Evolutionary conservation across 176 grass and related monocot genomes (phyloP), one percentile per base, ranked within the genome.

Genomic region (Eremochloa ophiuroides): DNA sequence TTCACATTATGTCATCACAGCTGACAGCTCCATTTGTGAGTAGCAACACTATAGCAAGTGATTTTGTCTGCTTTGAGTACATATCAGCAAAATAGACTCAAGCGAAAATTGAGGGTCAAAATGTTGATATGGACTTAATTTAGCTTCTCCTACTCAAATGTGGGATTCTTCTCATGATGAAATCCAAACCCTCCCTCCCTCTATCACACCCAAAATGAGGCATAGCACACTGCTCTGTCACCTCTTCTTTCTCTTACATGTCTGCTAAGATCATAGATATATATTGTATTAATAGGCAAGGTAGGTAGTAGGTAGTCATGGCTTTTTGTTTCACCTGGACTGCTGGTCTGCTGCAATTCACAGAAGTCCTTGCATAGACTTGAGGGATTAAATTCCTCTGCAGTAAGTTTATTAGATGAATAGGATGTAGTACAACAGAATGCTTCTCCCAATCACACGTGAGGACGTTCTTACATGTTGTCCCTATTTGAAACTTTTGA

Each of bases 61-160:
- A 72, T 73, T 42, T 26, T 14, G 42, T 46, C 23, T 8, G 4
- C 35, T 61, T 78, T 77, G 20, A 47, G 18, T 31, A 34, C 71
- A 71, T 6, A 17, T 12, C 26, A 28, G 25, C 3, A 29, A 15
- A 47, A 72, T 8, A 72, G 14, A 20, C 14, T 47, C 10, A 13
- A 30, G 27, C 14, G 18, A 71, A 71, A 46, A 29, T 10, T 70
- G 6, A 14, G 8, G 3, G 0, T 30, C 44, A 33, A 27, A 10
- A 18, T 31, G 17, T 50, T 29, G 69, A 73, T 73, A 46, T 51
- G 44, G 28, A 50, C 4, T 31, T 50, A 73, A 29, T 30, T 73
- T 73, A 51, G 70, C 44, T 73, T 73, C 25, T 46, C 27, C 26
- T 73, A 72, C 69, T 71, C 43, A 42, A 73, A 73, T 73, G 43